A percentile compares a stretch with the other conserved stretches of the same genome.
Evolutionary conservation across 805 yeast species (phyloP).

Genomic region (Lachancea sp.): DNA sequence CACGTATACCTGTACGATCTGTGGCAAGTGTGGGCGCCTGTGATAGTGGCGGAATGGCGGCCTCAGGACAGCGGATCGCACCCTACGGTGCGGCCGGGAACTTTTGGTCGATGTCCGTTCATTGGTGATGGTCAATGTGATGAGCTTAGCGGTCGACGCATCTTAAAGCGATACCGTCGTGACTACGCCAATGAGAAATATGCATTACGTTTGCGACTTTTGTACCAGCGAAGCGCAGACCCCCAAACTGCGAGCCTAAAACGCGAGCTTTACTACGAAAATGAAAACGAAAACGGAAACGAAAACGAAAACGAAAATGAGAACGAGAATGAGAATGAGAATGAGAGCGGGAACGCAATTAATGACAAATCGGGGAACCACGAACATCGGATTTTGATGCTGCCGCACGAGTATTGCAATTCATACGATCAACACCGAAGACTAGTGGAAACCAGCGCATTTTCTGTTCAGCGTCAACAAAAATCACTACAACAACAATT

Average conservation of each 20-base stretch:
- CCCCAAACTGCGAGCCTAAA: conserved; percentile 11
- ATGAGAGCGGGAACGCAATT: too few relatives aligned
- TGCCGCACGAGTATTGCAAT: conserved; percentile 7
- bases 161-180: conserved; percentile 28
- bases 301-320: too few relatives aligned
- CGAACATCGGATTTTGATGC: not conserved
- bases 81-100: conserved; percentile 29
- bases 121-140: conserved; percentile 45
- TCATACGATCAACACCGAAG: conserved; percentile 3
- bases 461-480: too few relatives aligned
- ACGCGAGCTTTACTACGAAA: too few relatives aligned
- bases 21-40: conserved; percentile 70
- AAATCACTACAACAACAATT: not conserved
- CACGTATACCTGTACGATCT: conserved; percentile 78
- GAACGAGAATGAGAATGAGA: too few relatives aligned
- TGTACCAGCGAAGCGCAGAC: conserved; percentile 27
- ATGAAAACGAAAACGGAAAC: too few relatives aligned
- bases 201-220: conserved; percentile 27
- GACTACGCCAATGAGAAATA: conserved; percentile 28
- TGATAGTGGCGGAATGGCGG: conserved; percentile 77
- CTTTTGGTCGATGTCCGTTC: conserved; percentile 74
- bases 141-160: conserved; percentile 25
- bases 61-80: conserved; percentile 32
- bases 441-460: not conserved
- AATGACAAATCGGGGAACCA: too few relatives aligned